Evolutionary conservation across 176 grass and related monocot species (phyloP).

Genomic region (Luzula sylvatica): DNA sequence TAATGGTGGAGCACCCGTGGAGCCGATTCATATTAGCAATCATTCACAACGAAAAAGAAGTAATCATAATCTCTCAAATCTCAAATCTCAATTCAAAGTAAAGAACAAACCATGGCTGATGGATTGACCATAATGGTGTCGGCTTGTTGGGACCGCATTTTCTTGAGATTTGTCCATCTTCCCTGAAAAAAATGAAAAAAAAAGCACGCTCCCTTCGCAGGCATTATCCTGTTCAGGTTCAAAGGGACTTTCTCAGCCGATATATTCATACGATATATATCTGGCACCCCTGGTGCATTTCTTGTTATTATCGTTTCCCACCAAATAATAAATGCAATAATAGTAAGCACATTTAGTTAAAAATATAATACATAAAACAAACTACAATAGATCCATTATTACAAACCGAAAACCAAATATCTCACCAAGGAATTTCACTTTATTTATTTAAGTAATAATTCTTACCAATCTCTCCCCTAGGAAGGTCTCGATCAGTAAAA

Average conservation of each 20-base stretch:
- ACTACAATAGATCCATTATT: slow-evolving; percentile 42
- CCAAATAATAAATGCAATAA: slow-evolving; percentile 15
- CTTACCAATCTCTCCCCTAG: slow-evolving; percentile 54
- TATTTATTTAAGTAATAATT: slow-evolving; percentile 60
- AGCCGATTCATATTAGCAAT: slow-evolving; percentile 71
- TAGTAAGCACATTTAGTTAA: neutral
- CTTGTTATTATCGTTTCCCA: slow-evolving; percentile 52
- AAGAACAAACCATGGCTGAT: neutral
- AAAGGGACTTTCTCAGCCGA: slow-evolving; percentile 99
- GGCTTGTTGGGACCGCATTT: neutral
- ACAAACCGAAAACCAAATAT: slow-evolving; percentile 25
- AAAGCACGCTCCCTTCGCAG: slow-evolving; percentile 99
- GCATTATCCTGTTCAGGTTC: slow-evolving; percentile 99
- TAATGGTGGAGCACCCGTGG: slow-evolving; percentile 65
- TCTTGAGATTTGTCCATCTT: slow-evolving; percentile 3
- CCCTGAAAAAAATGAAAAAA: slow-evolving; percentile 53
- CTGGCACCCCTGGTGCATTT: slow-evolving; percentile 96
- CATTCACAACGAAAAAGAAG: slow-evolving; percentile 23
- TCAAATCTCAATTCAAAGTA: slow-evolving; percentile 1
- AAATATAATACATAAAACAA: slow-evolving; percentile 3
- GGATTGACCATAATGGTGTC: slow-evolving; percentile 1
- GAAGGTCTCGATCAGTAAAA: slow-evolving; percentile 4
- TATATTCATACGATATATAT: slow-evolving; percentile 41
- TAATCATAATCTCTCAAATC: neutral
- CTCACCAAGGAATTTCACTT: slow-evolving; percentile 26